These are phyloP conservation scores for Grosmannia clavigera DNA, from an alignment of 2,329 filamentous ascomycete species.

Conservation along the genomic window DNA sequence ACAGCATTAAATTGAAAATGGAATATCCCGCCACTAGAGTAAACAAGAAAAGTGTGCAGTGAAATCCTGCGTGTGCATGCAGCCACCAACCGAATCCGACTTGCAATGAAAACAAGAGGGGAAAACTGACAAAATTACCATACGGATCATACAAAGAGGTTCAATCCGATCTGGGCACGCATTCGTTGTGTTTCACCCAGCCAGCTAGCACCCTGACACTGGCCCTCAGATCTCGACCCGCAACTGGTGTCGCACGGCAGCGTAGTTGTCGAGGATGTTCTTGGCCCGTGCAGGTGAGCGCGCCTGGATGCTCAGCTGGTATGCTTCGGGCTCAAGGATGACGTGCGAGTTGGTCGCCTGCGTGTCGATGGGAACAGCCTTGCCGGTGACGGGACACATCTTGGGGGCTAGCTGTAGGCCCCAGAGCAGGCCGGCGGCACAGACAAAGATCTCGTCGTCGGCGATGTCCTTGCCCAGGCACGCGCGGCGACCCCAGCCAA, in stretches of 20 bases:
- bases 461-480: conserved; percentile 52
- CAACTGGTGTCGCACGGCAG: conserved; percentile 19
- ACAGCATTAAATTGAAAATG: no score
- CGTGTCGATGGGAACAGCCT: conserved; percentile 30
- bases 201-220: no score
- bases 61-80: no score
- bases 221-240: conserved; percentile 13
- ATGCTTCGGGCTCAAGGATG: conserved; percentile 37
- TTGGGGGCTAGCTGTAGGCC: conserved; percentile 31
- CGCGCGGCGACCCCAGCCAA: conserved; percentile 50
- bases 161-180: no score
- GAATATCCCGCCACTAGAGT: no score
- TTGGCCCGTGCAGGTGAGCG: conserved; percentile 26
- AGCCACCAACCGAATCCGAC: no score
- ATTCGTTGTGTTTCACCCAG: no score
- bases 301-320: conserved; percentile 31
- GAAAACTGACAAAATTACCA: no score
- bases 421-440: conserved; percentile 35
- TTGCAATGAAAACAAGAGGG: no score
- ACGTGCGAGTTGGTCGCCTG: conserved; percentile 39
- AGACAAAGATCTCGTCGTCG: conserved; percentile 44
- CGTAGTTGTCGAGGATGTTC: conserved; percentile 25
- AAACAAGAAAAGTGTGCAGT: no score
- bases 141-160: no score
- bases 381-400: conserved; percentile 28